Base-by-base conservation (phyloP, 495 filamentous ascomycete genomes). In the Podospora sp. region DNA sequence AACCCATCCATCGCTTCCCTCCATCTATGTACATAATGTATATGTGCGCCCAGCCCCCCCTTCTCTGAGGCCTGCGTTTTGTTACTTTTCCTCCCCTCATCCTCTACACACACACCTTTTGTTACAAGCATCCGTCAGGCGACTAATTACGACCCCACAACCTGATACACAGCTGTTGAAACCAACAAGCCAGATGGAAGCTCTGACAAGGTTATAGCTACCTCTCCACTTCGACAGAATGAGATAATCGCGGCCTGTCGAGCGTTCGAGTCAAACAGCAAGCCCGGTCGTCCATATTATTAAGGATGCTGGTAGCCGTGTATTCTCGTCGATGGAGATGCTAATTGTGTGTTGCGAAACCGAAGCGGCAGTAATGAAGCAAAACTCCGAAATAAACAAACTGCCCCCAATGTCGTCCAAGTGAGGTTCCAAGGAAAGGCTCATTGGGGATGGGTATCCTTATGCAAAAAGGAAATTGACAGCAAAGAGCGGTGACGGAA, bases 401-500 rank as follows among this genome's bases (percentile, higher is more conserved):
- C 18, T 49, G n/a, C 35, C 35, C 59, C 29, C 16, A 22, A 40
- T 33, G 20, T 22, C 59, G 18, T 49, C 29, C 24, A 60, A 24
- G 5, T 26, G 26, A 57, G 26, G 26, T 26, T 57, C 26, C 21
- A 24, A 33, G 29, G 29, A 24, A 27, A 29, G 29, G 57, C 26
- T 40, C 57, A 36, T 36, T 29, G 26, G 57, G 26, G 57, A 60
- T 62, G 60, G 60, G 35, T 62, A 62, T 62, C 60, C 60, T 62
- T 62, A 62, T 62, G 60, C 60, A 62, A 62, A 62, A 49, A 62
- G 60, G 60, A 62, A 50, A 33, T 46, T 18, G 29, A 61, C 18
- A 49, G 20, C 11, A 62, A 25, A 57, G 53, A 57, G 53, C 16
- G 22, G 53, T 21, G 21, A 21, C 53, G 53, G 29, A 33, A 3